Base-by-base conservation (phyloP, 768 basidiomycete species). In the Auricularia cornea region DNA sequence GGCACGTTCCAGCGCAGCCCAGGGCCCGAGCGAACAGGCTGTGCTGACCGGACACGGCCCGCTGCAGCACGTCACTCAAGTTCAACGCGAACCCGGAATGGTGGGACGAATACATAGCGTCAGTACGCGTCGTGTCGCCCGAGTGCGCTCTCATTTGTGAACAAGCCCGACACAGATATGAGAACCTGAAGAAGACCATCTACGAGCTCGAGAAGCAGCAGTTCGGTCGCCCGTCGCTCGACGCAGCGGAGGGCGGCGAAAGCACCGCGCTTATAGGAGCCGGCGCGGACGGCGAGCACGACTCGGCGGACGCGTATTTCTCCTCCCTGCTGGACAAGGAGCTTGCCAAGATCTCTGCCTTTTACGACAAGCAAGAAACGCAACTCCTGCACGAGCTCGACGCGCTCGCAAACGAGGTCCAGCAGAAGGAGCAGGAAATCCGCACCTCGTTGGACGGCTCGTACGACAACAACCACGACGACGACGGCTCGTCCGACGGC, bases 31-130 rank as follows among this genome's bases (percentile, higher is more conserved):
- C 44, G 8, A 18, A n/a, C n/a, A n/a, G n/a, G n/a, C n/a, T n/a
- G n/a, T 6, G 44, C 44, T 59, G 23, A 62, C 38, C 40, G 2
- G 32, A 51, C 31, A 32, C 26, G n/a, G 16, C 33, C 33, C n/a
- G n/a, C n/a, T n/a, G 18, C 63, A 71, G 71, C 44, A 69, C 72
- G 57, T 89, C 91, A 10, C 82, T 94, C 70, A 91, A 92, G 73
- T 94, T 94, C 76, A 95, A 95, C 68, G 90, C 92, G 2, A 89
- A 94, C 29, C 80, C 92, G 0, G 92, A 95, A 60, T 94, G 92
- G 92, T 90, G 89, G 87, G 90, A 92, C 65, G 88, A 93, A 59
- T 95, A 95, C 72, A 91, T 95, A 54, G 84, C 88, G 86, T 93
- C 69, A 65, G 89, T 83, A 59, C n/a, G 29, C 30, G 52, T 57